phyloP scores from a whole-genome alignment of 805 yeast species.

The Grigorovia transvaalensis region DNA sequence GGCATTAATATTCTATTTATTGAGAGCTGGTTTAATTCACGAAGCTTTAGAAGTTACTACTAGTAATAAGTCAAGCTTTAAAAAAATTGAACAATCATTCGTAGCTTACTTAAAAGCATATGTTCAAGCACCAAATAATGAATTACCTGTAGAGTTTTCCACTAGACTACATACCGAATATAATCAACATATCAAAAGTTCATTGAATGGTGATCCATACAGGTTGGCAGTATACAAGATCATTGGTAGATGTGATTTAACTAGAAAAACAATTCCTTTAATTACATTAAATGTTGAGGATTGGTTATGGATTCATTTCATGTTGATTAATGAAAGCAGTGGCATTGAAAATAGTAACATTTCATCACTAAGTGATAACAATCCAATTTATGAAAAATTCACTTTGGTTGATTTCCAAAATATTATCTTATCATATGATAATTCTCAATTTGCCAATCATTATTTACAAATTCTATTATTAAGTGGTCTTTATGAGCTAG shows the following conservation, averaged over 20 bases:
- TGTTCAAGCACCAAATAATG: conserved; percentile 42
- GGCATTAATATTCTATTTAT: conserved; percentile 77
- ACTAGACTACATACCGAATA: conserved; percentile 71
- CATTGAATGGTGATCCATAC: conserved; percentile 69
- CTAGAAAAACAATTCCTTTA: conserved; percentile 57
- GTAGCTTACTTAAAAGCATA: conserved; percentile 69
- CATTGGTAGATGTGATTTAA: conserved; percentile 78
- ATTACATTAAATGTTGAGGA: conserved; percentile 78
- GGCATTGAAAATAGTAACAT: conserved; percentile 10
- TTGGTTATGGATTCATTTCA: conserved; percentile 92
- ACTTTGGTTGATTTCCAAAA: conserved; percentile 65
- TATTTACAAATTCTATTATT: conserved; percentile 66
- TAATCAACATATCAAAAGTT: conserved; percentile 68
- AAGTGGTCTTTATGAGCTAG: conserved; percentile 73
- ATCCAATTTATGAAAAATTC: conserved; percentile 59
- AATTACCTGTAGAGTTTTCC: conserved; percentile 54
- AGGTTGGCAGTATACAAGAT: conserved; percentile 84
- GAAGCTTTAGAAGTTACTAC: conserved; percentile 68
- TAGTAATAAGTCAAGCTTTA: conserved; percentile 59
- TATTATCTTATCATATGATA: conserved; percentile 60
- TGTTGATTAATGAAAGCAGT: conserved; percentile 52
- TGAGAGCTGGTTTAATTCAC: conserved; percentile 71
- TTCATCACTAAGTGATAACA: conserved; percentile 25
- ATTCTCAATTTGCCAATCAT: conserved; percentile 56
- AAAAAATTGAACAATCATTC: conserved; percentile 77